These are phyloP conservation scores for Helminthosporium solani DNA, from an alignment of 2,329 filamentous ascomycete species.

Conservation along the genomic window DNA sequence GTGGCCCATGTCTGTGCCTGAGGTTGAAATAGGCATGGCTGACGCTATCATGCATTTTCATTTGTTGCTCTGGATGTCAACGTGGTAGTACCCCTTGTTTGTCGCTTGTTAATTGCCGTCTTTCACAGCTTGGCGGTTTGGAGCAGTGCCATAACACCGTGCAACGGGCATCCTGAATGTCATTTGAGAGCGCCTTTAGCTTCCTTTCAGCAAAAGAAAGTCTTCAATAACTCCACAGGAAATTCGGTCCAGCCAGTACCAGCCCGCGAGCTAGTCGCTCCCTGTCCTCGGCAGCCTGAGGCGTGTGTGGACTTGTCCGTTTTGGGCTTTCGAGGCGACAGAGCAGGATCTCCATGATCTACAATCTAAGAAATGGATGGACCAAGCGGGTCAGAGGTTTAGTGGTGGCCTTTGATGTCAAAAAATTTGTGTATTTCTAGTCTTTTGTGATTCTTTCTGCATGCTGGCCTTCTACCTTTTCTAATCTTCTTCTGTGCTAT, in stretches of 20 bases:
- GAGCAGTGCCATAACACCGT: constrained; percentile 7
- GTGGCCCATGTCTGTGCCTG: not conserved
- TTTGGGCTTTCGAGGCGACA: not conserved
- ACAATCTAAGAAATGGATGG: constrained; percentile 1
- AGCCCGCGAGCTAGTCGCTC: not conserved
- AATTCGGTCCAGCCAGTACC: constrained; percentile 2
- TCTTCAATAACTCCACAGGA: constrained; percentile 1
- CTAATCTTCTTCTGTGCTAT: not conserved
- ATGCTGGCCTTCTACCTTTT: constrained; percentile 5
- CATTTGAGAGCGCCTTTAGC: constrained; percentile 5
- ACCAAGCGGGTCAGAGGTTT: constrained; percentile 2
- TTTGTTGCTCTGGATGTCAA: not conserved
- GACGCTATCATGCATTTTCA: not conserved
- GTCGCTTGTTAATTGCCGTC: constrained; percentile 8
- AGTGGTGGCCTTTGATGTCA: not conserved
- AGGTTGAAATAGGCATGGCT: constrained; percentile 2
- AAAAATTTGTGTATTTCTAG: constrained; percentile 5
- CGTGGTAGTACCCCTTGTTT: not conserved
- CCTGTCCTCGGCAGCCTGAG: constrained; percentile 9
- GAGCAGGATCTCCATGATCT: constrained; percentile 3
- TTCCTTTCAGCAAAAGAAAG: constrained; percentile 3
- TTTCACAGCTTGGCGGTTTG: constrained; percentile 10
- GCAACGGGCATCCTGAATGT: constrained; percentile 5
- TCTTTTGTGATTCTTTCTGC: not conserved
- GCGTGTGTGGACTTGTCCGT: constrained; percentile 5